Evolutionary conservation across 2,329 filamentous ascomycete genomes (phyloP).

Genomic region (Epichloe sibirici): DNA sequence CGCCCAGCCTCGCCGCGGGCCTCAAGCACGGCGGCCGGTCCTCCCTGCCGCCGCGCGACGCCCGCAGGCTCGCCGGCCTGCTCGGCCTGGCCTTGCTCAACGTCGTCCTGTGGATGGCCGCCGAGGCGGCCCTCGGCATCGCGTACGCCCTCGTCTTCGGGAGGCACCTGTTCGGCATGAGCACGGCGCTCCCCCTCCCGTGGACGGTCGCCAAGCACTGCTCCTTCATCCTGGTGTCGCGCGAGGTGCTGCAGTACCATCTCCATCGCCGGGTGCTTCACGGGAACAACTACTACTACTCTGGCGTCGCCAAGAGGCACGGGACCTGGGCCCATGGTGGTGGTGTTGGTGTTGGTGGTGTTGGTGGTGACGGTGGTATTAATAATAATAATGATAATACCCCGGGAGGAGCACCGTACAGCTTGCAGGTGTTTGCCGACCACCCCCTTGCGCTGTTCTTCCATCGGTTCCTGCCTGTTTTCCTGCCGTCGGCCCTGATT

Average conservation of each 20-base stretch:
- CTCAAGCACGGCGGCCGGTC: conserved; percentile 54
- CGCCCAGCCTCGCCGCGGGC: conserved; percentile 56
- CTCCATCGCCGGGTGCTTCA: conserved; percentile 66
- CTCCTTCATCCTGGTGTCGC: conserved; percentile 27
- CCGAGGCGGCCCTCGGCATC: conserved; percentile 31
- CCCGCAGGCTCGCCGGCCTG: conserved; percentile 21
- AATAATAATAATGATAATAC: conserved; percentile 10
- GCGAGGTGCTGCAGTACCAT: conserved; percentile 56
- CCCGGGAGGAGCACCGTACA: conserved; percentile 43
- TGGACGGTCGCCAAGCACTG: conserved; percentile 42
- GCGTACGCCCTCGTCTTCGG: conserved; percentile 22
- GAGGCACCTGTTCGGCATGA: conserved; percentile 33
- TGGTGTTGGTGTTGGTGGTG: no score
- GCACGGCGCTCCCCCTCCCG: conserved; percentile 37
- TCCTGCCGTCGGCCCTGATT: conserved; percentile 51
- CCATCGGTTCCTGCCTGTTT: conserved; percentile 50
- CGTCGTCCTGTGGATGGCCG: conserved; percentile 28
- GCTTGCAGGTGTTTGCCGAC: conserved; percentile 53
- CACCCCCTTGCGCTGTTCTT: conserved; percentile 55
- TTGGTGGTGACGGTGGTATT: no score
- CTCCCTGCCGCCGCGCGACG: conserved; percentile 35
- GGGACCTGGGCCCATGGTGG: conserved; percentile 35
- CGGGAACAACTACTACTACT: conserved; percentile 12
- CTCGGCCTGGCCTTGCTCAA: conserved; percentile 33
- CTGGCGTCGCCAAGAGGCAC: conserved; percentile 29